Percentiles rank a stretch among this genome's conserved stretches.
Evolutionary conservation across 2,329 filamentous ascomycete genomes (phyloP).

Genomic region (Aspergillus versicolor): DNA sequence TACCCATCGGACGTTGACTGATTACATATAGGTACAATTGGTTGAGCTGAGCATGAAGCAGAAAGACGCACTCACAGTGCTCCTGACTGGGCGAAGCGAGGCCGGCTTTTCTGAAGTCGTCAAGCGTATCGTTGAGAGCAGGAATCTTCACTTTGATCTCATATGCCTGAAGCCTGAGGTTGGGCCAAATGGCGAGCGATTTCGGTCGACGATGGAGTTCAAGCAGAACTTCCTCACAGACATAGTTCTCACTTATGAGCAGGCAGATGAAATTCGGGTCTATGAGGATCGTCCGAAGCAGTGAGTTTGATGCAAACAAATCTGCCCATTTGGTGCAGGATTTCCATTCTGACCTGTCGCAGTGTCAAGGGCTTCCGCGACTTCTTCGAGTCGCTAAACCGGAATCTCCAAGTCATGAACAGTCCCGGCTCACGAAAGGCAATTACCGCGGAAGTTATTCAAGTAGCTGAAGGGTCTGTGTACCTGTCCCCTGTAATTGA

Average conservation of each 20-base stretch:
- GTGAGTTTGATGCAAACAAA: constrained; percentile 32
- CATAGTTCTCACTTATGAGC: constrained; percentile 79
- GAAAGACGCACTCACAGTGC: constrained; percentile 77
- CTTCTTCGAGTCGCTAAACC: constrained; percentile 79
- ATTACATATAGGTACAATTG: constrained; percentile 57
- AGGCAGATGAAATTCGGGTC: constrained; percentile 75
- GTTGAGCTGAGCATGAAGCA: constrained; percentile 79
- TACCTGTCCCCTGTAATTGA: constrained; percentile 76
- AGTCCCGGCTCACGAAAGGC: constrained; percentile 57
- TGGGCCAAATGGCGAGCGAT: constrained; percentile 75
- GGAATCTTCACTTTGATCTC: constrained; percentile 82
- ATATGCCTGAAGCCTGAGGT: constrained; percentile 81
- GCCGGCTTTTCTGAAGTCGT: constrained; percentile 73
- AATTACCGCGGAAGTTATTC: constrained; percentile 77
- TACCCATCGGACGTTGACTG: constrained; percentile 17
- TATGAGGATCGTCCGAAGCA: constrained; percentile 65
- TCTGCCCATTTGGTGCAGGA: background rate
- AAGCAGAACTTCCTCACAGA: constrained; percentile 82
- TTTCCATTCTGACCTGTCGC: constrained; percentile 16
- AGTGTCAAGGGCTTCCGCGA: constrained; percentile 78
- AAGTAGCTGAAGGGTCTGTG: constrained; percentile 74
- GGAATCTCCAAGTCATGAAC: constrained; percentile 46
- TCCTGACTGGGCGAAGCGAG: constrained; percentile 85
- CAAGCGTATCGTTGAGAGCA: constrained; percentile 75
- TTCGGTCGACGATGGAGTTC: constrained; percentile 83